These are phyloP conservation scores for Amaranthus palmeri DNA, from an alignment of 148 eudicot species.

Conservation along the genomic window DNA sequence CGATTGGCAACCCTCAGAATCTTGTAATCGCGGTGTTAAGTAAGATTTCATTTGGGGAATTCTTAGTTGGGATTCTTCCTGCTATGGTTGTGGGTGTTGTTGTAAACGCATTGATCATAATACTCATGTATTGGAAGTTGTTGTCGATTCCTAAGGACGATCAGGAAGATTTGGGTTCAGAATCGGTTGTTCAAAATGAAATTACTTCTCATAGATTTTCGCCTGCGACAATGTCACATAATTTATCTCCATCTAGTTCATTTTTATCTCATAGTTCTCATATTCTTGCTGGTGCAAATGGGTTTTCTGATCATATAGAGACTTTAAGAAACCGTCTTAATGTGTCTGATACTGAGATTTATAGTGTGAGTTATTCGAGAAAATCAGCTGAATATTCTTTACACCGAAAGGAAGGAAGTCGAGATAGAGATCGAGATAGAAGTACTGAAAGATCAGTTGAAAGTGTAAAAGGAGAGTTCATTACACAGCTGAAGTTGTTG, in stretches of 20 bases:
- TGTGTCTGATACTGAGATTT: conserved; percentile 39
- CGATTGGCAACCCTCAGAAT: conserved; percentile 59
- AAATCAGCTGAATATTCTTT: neutral
- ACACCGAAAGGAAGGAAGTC: conserved; percentile 6
- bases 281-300: neutral
- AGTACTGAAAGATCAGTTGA: neutral
- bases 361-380: neutral
- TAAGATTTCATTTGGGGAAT: conserved; percentile 39
- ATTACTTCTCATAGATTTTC: too few relatives aligned
- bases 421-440: too few relatives aligned
- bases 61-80: conserved; percentile 34
- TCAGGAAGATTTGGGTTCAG: conserved; percentile 43
- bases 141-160: conserved; percentile 67
- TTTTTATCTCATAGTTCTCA: too few relatives aligned
- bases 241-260: too few relatives aligned
- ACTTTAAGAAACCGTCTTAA: conserved; percentile 37
- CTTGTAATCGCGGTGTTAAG: conserved; percentile 45
- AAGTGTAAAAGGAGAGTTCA: conserved; percentile 16
- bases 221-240: too few relatives aligned
- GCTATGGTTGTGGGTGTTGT: conserved; percentile 51
- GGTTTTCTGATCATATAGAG: conserved; percentile 26
- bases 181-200: neutral
- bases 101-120: conserved; percentile 42
- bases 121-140: conserved; percentile 70
- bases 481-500: conserved; percentile 9